phyloP scores from a whole-genome alignment of 2,329 filamentous ascomycete genomes.

The Trichoderma citrinoviride region DNA sequence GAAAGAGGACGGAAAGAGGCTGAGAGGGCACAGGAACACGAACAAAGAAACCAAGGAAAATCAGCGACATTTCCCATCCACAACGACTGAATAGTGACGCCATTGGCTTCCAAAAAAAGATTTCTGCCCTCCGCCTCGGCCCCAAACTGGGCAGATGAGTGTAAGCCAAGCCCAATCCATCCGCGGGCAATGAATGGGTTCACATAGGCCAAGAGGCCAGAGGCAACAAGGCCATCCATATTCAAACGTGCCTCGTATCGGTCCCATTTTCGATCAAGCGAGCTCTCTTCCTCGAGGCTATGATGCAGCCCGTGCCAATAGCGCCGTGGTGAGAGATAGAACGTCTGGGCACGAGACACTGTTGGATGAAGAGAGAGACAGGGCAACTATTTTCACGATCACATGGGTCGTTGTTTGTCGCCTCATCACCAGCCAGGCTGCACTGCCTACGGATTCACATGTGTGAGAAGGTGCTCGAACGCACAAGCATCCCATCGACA shows the following conservation, averaged over 20 bases:
- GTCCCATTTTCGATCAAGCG: not conserved
- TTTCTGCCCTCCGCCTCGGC: not conserved
- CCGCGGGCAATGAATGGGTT: not conserved
- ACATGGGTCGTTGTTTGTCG: constrained; percentile 3
- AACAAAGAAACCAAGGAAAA: not conserved
- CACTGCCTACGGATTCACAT: not conserved
- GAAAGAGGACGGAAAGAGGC: not conserved
- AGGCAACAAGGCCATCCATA: not conserved
- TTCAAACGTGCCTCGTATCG: constrained; percentile 8
- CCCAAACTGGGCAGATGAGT: not conserved
- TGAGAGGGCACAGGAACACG: not conserved
- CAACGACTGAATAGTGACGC: constrained; percentile 2
- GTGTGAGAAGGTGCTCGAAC: not conserved
- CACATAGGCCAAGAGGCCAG: not conserved
- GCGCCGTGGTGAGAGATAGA: not conserved
- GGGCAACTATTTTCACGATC: not conserved
- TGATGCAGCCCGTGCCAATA: not conserved
- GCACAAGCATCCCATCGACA: too few relatives aligned
- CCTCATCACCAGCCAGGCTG: not conserved
- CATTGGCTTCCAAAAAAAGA: constrained; percentile 17
- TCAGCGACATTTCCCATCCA: not conserved
- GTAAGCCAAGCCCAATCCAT: not conserved
- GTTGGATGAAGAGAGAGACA: not conserved
- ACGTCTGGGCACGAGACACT: not conserved
- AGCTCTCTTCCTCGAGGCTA: not conserved